Evolutionary conservation across 331 rosid genomes (phyloP).

Genomic region (Malus hybrid): DNA sequence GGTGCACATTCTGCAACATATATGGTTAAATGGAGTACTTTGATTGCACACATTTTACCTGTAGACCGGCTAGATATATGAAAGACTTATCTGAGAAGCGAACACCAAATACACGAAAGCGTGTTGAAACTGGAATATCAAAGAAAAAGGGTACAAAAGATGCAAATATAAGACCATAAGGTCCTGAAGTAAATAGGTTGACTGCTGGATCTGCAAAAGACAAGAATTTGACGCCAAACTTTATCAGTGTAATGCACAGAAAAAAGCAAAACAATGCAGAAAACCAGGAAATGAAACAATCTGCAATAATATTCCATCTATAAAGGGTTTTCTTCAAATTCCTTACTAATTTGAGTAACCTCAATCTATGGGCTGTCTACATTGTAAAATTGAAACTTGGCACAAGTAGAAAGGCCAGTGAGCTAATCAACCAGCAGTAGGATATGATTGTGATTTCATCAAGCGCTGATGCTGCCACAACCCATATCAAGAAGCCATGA

Average conservation of each 20-base stretch:
- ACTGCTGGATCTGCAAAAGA: conserved; percentile 67
- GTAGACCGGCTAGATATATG: conserved; percentile 92
- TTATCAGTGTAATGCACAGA: background rate
- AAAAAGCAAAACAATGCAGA: background rate
- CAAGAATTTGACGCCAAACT: background rate
- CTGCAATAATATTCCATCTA: background rate
- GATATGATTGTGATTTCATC: background rate
- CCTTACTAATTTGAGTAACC: background rate
- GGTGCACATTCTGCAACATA: background rate
- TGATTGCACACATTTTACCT: conserved; percentile 37
- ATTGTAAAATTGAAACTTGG: background rate
- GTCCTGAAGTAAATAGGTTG: conserved; percentile 75
- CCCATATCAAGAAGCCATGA: background rate
- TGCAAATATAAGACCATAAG: conserved; percentile 96
- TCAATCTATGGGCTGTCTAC: background rate
- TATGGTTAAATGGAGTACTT: background rate
- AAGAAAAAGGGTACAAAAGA: conserved; percentile 92
- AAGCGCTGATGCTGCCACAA: background rate
- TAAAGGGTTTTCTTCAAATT: background rate
- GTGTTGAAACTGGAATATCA: conserved; percentile 94
- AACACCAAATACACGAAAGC: conserved; percentile 63
- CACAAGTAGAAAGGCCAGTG: background rate
- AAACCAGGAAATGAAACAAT: background rate
- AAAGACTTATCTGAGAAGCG: conserved; percentile 88
- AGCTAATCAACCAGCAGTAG: background rate